These are phyloP conservation scores for Xylaria bambusicola DNA, from an alignment of 495 filamentous ascomycete species.

Conservation along the genomic window DNA sequence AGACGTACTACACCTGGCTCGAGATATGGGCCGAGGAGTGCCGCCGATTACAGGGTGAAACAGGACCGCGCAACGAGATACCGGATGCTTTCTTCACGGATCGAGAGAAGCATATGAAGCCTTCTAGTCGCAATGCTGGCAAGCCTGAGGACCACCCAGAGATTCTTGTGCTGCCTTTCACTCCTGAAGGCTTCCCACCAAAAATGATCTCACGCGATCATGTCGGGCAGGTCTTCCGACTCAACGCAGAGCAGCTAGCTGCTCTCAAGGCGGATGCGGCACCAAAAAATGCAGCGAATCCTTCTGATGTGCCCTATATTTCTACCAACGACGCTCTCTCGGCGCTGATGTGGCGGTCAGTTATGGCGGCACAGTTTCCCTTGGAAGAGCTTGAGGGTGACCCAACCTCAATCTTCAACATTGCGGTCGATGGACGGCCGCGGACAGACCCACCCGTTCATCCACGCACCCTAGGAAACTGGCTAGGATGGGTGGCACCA, in stretches of 20 bases:
- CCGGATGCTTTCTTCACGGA: slow-evolving; percentile 27
- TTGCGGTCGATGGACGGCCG: slow-evolving; percentile 37
- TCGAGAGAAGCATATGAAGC: slow-evolving; percentile 31
- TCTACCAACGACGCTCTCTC: slow-evolving; percentile 47
- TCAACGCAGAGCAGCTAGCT: slow-evolving; percentile 32
- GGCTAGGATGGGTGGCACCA: slow-evolving; percentile 35
- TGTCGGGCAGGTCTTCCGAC: slow-evolving; percentile 36
- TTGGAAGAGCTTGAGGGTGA: slow-evolving; percentile 33
- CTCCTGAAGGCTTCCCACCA: slow-evolving; percentile 32
- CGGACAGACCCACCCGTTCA: slow-evolving; percentile 37
- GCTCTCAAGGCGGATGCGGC: slow-evolving; percentile 38
- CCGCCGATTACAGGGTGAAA: slow-evolving; percentile 33
- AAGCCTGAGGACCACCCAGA: slow-evolving; percentile 37
- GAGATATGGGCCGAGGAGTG: slow-evolving; percentile 43
- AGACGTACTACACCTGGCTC: slow-evolving; percentile 34
- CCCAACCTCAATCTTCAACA: slow-evolving; percentile 35
- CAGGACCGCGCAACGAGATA: slow-evolving; percentile 20
- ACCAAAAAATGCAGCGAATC: slow-evolving; percentile 31
- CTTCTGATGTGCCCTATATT: slow-evolving; percentile 31
- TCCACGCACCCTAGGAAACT: slow-evolving; percentile 37
- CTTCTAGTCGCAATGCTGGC: slow-evolving; percentile 31
- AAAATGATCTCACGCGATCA: slow-evolving; percentile 36
- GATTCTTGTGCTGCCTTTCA: slow-evolving; percentile 35
- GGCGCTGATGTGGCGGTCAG: slow-evolving; percentile 43
- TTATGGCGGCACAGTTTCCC: slow-evolving; percentile 38